These are phyloP conservation scores for Trifolium subterraneum DNA, from an alignment of 306 rosid genomes.

Conservation along the genomic window DNA sequence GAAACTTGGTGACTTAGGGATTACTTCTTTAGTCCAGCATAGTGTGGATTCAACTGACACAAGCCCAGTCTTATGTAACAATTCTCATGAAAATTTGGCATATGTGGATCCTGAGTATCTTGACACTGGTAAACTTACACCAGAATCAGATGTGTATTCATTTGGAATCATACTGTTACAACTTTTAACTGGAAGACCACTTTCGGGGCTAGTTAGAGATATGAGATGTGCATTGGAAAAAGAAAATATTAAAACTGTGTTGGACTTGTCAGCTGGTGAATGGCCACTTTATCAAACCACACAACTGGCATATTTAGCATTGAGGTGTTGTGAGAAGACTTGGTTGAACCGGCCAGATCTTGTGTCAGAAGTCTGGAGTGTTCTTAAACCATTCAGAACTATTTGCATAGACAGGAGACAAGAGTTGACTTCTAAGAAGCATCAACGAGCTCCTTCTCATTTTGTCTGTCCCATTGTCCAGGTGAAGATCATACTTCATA, in stretches of 20 bases:
- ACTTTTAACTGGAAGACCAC: slow-evolving; percentile 72
- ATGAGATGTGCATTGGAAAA: slow-evolving; percentile 72
- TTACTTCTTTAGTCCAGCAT: slow-evolving; percentile 58
- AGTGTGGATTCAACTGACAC: slow-evolving; percentile 51
- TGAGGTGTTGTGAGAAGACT: slow-evolving; percentile 72
- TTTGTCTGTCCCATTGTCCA: slow-evolving; percentile 93
- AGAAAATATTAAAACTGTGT: slow-evolving; percentile 54
- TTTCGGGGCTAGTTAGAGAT: slow-evolving; percentile 64
- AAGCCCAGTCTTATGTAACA: slow-evolving; percentile 24
- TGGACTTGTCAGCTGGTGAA: slow-evolving; percentile 91
- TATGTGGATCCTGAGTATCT: slow-evolving; percentile 82
- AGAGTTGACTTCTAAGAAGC: slow-evolving; percentile 62
- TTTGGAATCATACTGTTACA: slow-evolving; percentile 74
- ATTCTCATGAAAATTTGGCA: slow-evolving; percentile 44
- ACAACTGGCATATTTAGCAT: slow-evolving; percentile 70
- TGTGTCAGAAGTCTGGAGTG: slow-evolving; percentile 62
- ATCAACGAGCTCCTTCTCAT: slow-evolving; percentile 75
- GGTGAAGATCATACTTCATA: slow-evolving; percentile 55
- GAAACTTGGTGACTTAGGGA: slow-evolving; percentile 77
- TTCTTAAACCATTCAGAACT: slow-evolving; percentile 74
- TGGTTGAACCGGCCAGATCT: slow-evolving; percentile 68
- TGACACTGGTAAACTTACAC: slow-evolving; percentile 62
- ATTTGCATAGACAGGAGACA: slow-evolving; percentile 54
- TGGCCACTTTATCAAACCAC: slow-evolving; percentile 79
- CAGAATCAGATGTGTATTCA: slow-evolving; percentile 85